Evolutionary conservation across 108 stramenopile species (phyloP).

Genomic region (Fragilaria crotonensis): DNA sequence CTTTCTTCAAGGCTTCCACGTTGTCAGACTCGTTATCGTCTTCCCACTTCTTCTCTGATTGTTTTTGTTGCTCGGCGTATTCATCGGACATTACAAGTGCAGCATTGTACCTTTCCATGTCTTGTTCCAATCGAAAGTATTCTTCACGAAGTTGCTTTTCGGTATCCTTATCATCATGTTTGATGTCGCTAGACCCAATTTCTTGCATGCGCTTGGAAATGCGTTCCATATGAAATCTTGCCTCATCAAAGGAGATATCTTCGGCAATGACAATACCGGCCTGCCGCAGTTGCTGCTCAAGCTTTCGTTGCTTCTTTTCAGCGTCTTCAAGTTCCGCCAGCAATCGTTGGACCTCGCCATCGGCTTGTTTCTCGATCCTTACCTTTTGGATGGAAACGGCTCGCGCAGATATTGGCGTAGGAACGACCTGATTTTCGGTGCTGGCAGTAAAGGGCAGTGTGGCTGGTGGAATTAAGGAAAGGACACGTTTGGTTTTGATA

Average conservation of each 20-base stretch:
- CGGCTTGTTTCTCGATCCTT: no score
- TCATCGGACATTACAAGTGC: constrained; percentile 46
- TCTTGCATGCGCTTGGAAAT: constrained; percentile 52
- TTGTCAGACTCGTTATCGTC: constrained; percentile 31
- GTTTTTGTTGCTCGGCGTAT: constrained; percentile 40
- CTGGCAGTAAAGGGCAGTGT: no score
- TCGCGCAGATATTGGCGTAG: no score
- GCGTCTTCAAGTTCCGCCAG: constrained; percentile 25
- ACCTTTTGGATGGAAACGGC: no score
- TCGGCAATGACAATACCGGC: constrained; percentile 27
- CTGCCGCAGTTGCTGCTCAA: constrained; percentile 19
- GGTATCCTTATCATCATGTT: constrained; percentile 46
- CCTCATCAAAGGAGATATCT: constrained; percentile 49
- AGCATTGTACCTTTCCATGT: constrained; percentile 53
- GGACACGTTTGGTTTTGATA: no score
- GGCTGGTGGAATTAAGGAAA: no score
- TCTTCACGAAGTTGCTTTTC: constrained; percentile 49
- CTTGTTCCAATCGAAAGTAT: constrained; percentile 57
- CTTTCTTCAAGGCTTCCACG: constrained; percentile 36
- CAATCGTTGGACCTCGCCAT: constrained; percentile 11
- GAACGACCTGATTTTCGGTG: no score
- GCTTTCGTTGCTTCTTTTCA: constrained; percentile 13
- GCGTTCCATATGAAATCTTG: constrained; percentile 27
- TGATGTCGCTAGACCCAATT: constrained; percentile 47
- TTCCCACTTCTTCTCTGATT: constrained; percentile 49